Base-by-base conservation (phyloP, 2,329 filamentous ascomycete species). In the Microcera coccophila region DNA sequence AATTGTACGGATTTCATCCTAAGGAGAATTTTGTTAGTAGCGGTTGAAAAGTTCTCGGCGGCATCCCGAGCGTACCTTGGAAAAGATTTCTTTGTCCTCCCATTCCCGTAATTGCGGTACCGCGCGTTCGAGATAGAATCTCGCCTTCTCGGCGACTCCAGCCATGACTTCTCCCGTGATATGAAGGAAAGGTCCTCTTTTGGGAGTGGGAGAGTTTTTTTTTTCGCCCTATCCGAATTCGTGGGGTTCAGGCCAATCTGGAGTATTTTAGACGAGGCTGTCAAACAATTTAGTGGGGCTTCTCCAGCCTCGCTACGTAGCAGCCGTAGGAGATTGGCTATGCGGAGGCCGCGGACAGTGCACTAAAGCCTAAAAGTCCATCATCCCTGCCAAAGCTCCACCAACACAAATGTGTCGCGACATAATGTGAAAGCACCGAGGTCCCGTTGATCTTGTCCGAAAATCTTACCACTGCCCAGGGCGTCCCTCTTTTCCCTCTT, bases 81-180 rank as follows among this genome's bases (percentile, higher is more conserved):
- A 81, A 70, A 98, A 98, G 55, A 98, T 86, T 57, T 88, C 84
- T 66, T 95, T 96, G 53, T 87, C 81, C 67, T 95, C 87, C 66
- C 89, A 94, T 59, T 95, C 90, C 50, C 90, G 88, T 44, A 98
- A 78, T 66, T 97, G 90, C 14, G 90, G 89, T 33, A 96, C 87
- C 2, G 87, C 85, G 55, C 91, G 85, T 72, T 98, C 93, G 52
- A 97, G 79, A 67, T 87, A 96, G 69, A 91, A 97, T 45, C 91
- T 87, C 42, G 91, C 93, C 69, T 96, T 97, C 62, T 97, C 93
- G 50, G 87, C 85, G 45, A 93, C 84, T 32, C 82, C 85, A 2
- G 90, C 80, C 89, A 95, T 95, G 33, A 20, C n/a, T 9, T 19
- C 31, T 35, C 5, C 29, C 11, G 29, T 32, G 29, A 8, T 15